Evolutionary conservation across 2,329 filamentous ascomycete species (phyloP).

Genomic region (Beauveria scarabaeidicola): DNA sequence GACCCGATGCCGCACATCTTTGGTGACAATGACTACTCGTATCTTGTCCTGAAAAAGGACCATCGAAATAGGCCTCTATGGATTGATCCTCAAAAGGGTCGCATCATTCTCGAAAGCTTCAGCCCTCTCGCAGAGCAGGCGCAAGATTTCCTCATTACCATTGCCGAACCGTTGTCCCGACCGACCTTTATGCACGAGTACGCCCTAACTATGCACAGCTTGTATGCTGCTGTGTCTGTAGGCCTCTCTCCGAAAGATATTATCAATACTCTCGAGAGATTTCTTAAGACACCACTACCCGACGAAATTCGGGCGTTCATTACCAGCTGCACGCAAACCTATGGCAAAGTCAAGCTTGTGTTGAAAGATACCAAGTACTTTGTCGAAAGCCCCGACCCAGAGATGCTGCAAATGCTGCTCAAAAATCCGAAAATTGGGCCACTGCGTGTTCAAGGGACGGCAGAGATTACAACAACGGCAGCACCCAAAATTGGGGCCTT

Average conservation of each 20-base stretch:
- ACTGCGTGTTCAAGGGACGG: slow-evolving; percentile 62
- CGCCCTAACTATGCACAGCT: slow-evolving; percentile 71
- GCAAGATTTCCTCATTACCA: slow-evolving; percentile 83
- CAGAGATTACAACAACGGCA: slow-evolving; percentile 67
- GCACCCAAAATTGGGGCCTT: slow-evolving; percentile 81
- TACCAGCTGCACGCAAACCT: slow-evolving; percentile 71
- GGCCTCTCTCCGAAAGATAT: slow-evolving; percentile 87
- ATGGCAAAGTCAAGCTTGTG: slow-evolving; percentile 92
- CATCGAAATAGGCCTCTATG: slow-evolving; percentile 76
- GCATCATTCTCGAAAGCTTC: slow-evolving; percentile 87
- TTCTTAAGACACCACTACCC: slow-evolving; percentile 82
- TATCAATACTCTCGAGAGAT: slow-evolving; percentile 75
- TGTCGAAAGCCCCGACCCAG: slow-evolving; percentile 82
- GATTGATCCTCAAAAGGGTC: slow-evolving; percentile 73
- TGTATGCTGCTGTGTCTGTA: slow-evolving; percentile 87
- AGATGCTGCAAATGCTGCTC: slow-evolving; percentile 78
- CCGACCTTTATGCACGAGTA: slow-evolving; percentile 85
- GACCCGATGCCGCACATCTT: slow-evolving; percentile 40
- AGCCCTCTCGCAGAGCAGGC: slow-evolving; percentile 70
- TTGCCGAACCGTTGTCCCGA: slow-evolving; percentile 78
- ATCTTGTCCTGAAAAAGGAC: slow-evolving; percentile 71
- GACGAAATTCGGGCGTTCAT: slow-evolving; percentile 75
- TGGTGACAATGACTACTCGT: slow-evolving; percentile 61
- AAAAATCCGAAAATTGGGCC: slow-evolving; percentile 75
- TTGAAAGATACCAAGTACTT: slow-evolving; percentile 92